phyloP scores from a whole-genome alignment of 257 asterid species.

The Coffea canephora region DNA sequence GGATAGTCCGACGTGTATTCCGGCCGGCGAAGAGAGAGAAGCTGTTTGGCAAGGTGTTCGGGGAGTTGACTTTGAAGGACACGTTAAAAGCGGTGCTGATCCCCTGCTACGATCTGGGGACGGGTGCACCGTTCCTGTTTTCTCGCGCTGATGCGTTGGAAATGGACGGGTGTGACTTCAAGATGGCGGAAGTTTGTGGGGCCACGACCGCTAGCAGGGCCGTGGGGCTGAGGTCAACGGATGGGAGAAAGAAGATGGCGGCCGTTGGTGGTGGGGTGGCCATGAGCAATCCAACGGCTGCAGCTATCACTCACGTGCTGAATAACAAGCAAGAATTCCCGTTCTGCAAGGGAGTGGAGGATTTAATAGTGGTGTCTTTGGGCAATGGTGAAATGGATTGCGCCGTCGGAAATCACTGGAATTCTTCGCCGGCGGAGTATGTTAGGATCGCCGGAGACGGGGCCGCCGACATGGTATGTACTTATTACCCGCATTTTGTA shows the following conservation, averaged over 20 bases:
- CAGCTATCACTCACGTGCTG: slow-evolving; percentile 80
- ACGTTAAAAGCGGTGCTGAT: slow-evolving; percentile 63
- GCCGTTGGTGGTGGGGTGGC: slow-evolving; percentile 68
- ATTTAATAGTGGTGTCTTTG: slow-evolving; percentile 60
- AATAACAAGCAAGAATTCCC: slow-evolving; percentile 86
- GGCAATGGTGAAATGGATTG: slow-evolving; percentile 54
- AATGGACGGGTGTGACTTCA: slow-evolving; percentile 73
- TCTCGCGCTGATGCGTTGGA: slow-evolving; percentile 86
- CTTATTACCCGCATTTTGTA: background rate
- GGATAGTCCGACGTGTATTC: slow-evolving; percentile 27
- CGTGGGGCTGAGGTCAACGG: slow-evolving; percentile 47
- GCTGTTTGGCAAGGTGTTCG: slow-evolving; percentile 40
- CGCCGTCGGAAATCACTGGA: slow-evolving; percentile 7
- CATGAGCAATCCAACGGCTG: slow-evolving; percentile 79
- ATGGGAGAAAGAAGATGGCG: slow-evolving; percentile 52
- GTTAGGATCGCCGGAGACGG: slow-evolving; percentile 72
- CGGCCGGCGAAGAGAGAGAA: slow-evolving; percentile 37
- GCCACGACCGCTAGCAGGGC: slow-evolving; percentile 49
- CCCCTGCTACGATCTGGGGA: slow-evolving; percentile 80
- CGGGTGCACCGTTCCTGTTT: slow-evolving; percentile 63
- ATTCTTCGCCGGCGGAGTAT: slow-evolving; percentile 26
- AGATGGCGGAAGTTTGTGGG: slow-evolving; percentile 48
- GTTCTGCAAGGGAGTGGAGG: slow-evolving; percentile 54
- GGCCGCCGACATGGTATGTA: slow-evolving; percentile 76
- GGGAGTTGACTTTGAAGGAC: slow-evolving; percentile 55